Percentiles rank a stretch among this genome's conserved stretches.
phyloP scores from a whole-genome alignment of 2,329 filamentous ascomycete genomes.

The Blastomyces silverae region DNA sequence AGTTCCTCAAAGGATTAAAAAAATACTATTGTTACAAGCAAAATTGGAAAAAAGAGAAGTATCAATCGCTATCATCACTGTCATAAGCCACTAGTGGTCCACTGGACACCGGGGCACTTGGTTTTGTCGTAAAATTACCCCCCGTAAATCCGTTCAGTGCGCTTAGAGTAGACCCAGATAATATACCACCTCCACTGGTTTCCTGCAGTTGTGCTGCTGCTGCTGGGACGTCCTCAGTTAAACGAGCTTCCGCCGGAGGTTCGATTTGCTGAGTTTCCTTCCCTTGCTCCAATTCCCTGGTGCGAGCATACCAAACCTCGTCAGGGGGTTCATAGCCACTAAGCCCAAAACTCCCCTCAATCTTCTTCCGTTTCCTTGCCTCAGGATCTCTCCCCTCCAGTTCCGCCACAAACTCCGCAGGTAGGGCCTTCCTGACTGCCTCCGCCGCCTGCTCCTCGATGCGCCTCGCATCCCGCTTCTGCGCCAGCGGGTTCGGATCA shows the following conservation, averaged over 20 bases:
- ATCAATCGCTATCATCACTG: constrained; percentile 68
- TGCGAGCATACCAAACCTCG: constrained; percentile 82
- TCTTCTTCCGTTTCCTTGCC: constrained; percentile 77
- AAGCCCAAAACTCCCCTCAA: constrained; percentile 82
- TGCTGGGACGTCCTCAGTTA: constrained; percentile 43
- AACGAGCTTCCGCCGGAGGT: constrained; percentile 39
- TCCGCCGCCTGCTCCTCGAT: constrained; percentile 97
- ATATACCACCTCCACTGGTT: constrained; percentile 55
- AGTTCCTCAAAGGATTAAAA: background rate
- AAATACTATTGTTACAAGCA: constrained; percentile 13
- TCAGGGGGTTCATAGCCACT: constrained; percentile 92
- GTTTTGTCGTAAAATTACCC: constrained; percentile 40
- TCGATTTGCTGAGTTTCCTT: constrained; percentile 50
- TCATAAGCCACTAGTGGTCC: constrained; percentile 83
- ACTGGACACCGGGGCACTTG: constrained; percentile 38
- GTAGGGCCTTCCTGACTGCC: constrained; percentile 78
- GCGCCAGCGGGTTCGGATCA: constrained; percentile 90
- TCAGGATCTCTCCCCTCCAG: constrained; percentile 87
- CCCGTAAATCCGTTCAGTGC: constrained; percentile 58
- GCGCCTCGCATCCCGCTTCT: constrained; percentile 78
- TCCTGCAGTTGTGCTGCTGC: constrained; percentile 21
- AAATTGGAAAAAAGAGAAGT: constrained; percentile 12
- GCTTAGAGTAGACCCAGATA: constrained; percentile 74
- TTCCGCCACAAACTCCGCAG: constrained; percentile 84
- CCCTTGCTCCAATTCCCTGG: constrained; percentile 57